Percentiles rank a stretch among this genome's conserved stretches.
phyloP scores from a whole-genome alignment of 139 green algal genomes.

The Chlorella ohadii region DNA sequence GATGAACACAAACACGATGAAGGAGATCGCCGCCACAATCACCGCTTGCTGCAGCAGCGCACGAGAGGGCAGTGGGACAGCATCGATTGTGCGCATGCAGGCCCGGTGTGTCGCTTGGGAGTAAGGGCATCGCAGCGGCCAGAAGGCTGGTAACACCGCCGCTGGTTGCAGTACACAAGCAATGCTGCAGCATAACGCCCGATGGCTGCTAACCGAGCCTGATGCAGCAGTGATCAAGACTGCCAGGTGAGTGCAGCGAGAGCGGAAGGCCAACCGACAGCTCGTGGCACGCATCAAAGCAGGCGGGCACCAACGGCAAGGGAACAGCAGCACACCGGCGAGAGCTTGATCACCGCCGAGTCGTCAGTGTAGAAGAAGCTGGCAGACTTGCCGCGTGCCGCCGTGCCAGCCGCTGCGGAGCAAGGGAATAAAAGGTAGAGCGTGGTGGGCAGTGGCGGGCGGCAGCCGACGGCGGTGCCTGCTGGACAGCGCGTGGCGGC shows the following conservation, averaged over 20 bases:
- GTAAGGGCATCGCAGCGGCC: neutral
- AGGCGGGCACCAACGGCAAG: neutral
- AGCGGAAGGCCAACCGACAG: too few relatives aligned
- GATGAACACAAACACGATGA: slow-evolving; percentile 55
- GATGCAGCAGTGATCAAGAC: neutral
- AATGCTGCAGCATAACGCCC: too few relatives aligned
- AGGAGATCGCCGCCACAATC: slow-evolving; percentile 37
- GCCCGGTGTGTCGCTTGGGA: neutral
- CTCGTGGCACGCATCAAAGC: too few relatives aligned
- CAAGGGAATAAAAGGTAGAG: neutral
- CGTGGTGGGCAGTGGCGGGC: neutral
- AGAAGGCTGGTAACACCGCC: neutral
- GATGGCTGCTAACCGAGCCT: neutral
- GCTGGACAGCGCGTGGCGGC: neutral
- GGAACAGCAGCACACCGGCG: slow-evolving; percentile 25
- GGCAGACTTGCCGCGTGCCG: slow-evolving; percentile 13
- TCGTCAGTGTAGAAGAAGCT: slow-evolving; percentile 50
- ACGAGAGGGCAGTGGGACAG: neutral
- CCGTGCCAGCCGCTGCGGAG: neutral
- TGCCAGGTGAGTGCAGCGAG: neutral
- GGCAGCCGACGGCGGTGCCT: neutral
- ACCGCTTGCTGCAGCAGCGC: slow-evolving; percentile 37
- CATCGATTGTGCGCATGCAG: neutral
- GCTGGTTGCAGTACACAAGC: neutral
- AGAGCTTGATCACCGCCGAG: slow-evolving; percentile 43